phyloP scores from a whole-genome alignment of 23 red algal genomes.

The Gracilaria gracilis region DNA sequence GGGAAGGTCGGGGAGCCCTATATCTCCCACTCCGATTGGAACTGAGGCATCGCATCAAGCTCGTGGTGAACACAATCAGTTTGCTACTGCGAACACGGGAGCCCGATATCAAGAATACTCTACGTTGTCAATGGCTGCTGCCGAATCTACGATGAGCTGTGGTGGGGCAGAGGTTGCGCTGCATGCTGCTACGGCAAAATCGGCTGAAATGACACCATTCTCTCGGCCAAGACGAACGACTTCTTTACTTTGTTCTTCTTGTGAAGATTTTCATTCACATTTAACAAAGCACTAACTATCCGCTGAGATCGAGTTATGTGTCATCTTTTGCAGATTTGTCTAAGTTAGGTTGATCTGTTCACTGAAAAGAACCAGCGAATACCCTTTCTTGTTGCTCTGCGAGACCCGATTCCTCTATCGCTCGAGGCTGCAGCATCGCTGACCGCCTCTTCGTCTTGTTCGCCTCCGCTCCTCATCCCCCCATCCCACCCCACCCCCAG shows the following conservation, averaged over 20 bases:
- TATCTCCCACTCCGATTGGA: slow-evolving; percentile 32
- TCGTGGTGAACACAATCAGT: neutral
- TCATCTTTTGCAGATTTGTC: neutral
- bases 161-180: slow-evolving; percentile 58
- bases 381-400: slow-evolving; percentile 34
- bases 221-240: slow-evolving; percentile 2
- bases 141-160: slow-evolving; percentile 72
- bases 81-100: slow-evolving; percentile 11
- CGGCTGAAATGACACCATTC: slow-evolving; percentile 16
- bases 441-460: no score
- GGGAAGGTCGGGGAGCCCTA: slow-evolving; percentile 48
- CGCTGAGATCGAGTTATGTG: neutral
- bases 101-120: slow-evolving; percentile 56
- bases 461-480: no score
- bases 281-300: neutral
- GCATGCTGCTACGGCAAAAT: slow-evolving; percentile 63
- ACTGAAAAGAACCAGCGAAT: neutral
- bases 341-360: neutral
- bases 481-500: no score
- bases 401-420: slow-evolving; percentile 56
- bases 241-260: slow-evolving; percentile 36
- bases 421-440: no score
- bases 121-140: slow-evolving; percentile 63
- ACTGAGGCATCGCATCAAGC: slow-evolving; percentile 18
- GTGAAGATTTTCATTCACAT: slow-evolving; percentile 31